A percentile compares a stretch with the other conserved stretches of the same genome.
phyloP scores from a whole-genome alignment of 345 rosid species.

The Ailanthus altissimus region DNA sequence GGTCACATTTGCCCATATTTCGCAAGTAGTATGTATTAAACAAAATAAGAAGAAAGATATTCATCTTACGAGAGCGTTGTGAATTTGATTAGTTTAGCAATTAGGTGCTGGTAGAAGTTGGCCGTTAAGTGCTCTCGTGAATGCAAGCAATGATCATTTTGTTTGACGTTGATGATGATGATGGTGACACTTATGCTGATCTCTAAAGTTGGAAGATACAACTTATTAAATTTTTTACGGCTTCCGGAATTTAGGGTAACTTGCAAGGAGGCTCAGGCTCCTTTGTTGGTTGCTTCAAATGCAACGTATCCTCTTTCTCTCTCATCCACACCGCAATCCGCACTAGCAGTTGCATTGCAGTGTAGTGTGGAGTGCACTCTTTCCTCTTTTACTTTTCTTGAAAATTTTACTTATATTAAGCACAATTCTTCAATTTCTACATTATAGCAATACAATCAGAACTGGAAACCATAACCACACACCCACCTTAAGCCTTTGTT shows the following conservation, averaged over 20 bases:
- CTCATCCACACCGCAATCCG: neutral
- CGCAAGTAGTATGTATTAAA: neutral
- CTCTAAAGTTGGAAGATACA: neutral
- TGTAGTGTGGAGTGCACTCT: neutral
- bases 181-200: neutral
- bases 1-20: neutral
- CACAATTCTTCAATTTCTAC: neutral
- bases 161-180: neutral
- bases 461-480: neutral
- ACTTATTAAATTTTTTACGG: neutral
- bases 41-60: neutral
- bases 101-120: neutral
- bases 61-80: neutral
- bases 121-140: neutral
- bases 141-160: neutral
- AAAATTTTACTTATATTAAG: neutral
- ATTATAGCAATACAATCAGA: neutral
- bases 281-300: slow-evolving; percentile 1
- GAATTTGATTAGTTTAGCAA: neutral
- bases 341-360: neutral
- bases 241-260: slow-evolving; percentile 13
- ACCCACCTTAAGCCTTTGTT: slow-evolving; percentile 12
- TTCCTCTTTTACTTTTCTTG: neutral
- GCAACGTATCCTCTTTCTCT: neutral
- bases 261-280: neutral